These are phyloP conservation scores for Platanthera guangdongensis DNA, from an alignment of 106 monocot genomes.

Conservation along the genomic window DNA sequence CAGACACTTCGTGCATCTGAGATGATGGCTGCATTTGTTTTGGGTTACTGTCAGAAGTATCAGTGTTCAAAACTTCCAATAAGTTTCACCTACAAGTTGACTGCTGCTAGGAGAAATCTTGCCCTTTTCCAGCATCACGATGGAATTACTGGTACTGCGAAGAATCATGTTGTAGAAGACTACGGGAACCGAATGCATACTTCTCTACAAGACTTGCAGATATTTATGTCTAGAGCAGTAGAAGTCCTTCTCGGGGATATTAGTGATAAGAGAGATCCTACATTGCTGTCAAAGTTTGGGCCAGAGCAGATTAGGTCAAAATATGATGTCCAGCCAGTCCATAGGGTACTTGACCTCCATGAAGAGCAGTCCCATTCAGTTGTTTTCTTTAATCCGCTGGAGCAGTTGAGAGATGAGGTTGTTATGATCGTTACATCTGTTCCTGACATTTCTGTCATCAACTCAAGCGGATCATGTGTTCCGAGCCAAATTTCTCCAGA, in stretches of 20 bases:
- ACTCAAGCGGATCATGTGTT: constrained; percentile 63
- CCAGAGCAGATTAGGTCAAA: constrained; percentile 73
- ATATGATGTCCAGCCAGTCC: constrained; percentile 87
- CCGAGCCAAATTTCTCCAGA: constrained; percentile 83
- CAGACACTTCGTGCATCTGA: constrained; percentile 91
- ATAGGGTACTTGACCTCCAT: constrained; percentile 43
- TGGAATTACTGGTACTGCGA: constrained; percentile 95
- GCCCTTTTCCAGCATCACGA: constrained; percentile 99
- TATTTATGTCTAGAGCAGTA: constrained; percentile 80
- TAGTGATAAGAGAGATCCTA: constrained; percentile 67
- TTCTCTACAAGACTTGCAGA: constrained; percentile 77
- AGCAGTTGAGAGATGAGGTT: constrained; percentile 82
- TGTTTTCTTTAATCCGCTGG: constrained; percentile 75
- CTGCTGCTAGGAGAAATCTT: constrained; percentile 87
- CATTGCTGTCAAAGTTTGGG: constrained; percentile 44
- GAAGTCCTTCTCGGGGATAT: constrained; percentile 59
- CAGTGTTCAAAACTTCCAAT: constrained; percentile 69
- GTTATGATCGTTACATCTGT: constrained; percentile 65
- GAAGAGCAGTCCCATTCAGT: constrained; percentile 37
- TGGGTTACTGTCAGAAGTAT: constrained; percentile 72
- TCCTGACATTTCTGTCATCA: constrained; percentile 59
- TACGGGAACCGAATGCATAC: constrained; percentile 86
- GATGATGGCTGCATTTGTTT: constrained; percentile 71
- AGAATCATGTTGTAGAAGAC: constrained; percentile 82
- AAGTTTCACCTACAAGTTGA: constrained; percentile 81